Percentiles rank a stretch among this genome's conserved stretches.
Evolutionary conservation across 495 filamentous ascomycete genomes (phyloP).

Genomic region (Penicillium samsonianum): DNA sequence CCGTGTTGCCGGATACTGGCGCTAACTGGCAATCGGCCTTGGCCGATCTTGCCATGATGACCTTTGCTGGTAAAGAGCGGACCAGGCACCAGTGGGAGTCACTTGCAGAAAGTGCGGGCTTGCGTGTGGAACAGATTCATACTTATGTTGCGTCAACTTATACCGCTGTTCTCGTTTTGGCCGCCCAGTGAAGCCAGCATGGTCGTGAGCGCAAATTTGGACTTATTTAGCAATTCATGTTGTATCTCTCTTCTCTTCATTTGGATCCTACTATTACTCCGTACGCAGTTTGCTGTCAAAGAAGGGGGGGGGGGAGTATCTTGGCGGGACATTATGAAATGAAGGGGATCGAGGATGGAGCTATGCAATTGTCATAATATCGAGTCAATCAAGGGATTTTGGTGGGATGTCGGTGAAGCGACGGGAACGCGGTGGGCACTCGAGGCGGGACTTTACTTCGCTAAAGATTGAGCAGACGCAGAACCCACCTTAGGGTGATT

Average conservation of each 20-base stretch:
- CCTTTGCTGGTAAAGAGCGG: constrained; percentile 38
- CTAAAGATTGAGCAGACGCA: too few relatives aligned
- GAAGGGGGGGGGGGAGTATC: too few relatives aligned
- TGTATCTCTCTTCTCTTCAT: background rate
- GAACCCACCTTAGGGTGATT: too few relatives aligned
- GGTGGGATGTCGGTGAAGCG: too few relatives aligned
- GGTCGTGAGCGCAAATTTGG: background rate
- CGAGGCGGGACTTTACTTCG: too few relatives aligned
- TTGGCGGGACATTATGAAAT: too few relatives aligned
- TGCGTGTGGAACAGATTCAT: constrained; percentile 46
- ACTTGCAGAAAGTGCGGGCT: constrained; percentile 40
- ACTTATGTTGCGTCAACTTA: constrained; percentile 29
- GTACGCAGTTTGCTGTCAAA: too few relatives aligned
- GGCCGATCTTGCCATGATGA: constrained; percentile 44
- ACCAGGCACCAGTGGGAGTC: constrained; percentile 41
- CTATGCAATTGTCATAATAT: too few relatives aligned
- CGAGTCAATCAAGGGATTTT: too few relatives aligned
- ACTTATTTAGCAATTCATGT: background rate
- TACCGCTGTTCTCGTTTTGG: constrained; percentile 29
- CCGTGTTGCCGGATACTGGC: constrained; percentile 37
- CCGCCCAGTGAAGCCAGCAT: constrained; percentile 6
- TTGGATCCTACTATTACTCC: background rate
- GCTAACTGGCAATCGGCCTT: constrained; percentile 32
- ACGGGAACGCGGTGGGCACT: too few relatives aligned
- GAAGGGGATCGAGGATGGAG: too few relatives aligned